These are phyloP conservation scores for Falciphora oryzae DNA, from an alignment of 2,329 filamentous ascomycete genomes.

Conservation along the genomic window DNA sequence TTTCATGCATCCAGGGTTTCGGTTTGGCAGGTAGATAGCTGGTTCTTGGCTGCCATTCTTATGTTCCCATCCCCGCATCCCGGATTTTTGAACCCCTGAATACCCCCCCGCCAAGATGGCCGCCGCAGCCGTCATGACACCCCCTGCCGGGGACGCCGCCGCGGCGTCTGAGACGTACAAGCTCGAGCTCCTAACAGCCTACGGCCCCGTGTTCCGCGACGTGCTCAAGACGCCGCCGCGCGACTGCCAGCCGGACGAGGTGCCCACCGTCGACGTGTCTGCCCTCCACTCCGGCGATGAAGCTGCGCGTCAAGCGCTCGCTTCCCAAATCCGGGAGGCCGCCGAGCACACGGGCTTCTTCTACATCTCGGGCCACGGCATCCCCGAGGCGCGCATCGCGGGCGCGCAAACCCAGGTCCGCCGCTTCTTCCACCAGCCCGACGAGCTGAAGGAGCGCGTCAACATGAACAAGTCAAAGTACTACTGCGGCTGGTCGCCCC, in stretches of 20 bases:
- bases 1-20: too few relatives aligned
- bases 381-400: constrained; percentile 14
- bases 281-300: constrained; percentile 29
- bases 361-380: constrained; percentile 21
- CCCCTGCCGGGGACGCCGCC: too few relatives aligned
- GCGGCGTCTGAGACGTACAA: constrained; percentile 2
- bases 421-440: constrained; percentile 18
- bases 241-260: constrained; percentile 34
- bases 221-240: constrained; percentile 30
- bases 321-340: constrained; percentile 29
- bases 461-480: constrained; percentile 11
- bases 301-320: constrained; percentile 32
- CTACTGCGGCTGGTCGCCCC: constrained; percentile 18
- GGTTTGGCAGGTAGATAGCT: background rate
- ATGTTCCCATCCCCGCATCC: background rate
- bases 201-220: constrained; percentile 30
- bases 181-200: constrained; percentile 22
- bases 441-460: constrained; percentile 18
- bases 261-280: constrained; percentile 48
- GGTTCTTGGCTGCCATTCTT: background rate
- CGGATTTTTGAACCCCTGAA: background rate
- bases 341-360: constrained; percentile 20
- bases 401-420: constrained; percentile 12
- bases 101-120: too few relatives aligned
- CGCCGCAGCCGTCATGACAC: too few relatives aligned